Evolutionary conservation across 257 asterid species (phyloP), one percentile per base, ranked within the genome.

Genomic region (Gentiana straminea): DNA sequence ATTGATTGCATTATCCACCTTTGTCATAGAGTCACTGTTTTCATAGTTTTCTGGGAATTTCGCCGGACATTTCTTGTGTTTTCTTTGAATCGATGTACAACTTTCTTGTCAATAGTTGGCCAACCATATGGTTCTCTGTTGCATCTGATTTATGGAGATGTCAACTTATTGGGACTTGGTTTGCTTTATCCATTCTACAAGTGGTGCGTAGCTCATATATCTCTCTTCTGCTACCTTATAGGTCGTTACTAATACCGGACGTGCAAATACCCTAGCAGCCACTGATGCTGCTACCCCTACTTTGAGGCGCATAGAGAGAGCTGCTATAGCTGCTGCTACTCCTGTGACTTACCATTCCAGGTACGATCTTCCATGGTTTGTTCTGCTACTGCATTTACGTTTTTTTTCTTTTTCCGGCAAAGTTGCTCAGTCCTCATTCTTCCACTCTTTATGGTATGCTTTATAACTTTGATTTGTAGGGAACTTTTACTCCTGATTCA

Each of bases 321-420:
- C 94, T 75, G 97, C 99, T 62, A 85, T 92, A 64, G 97, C 99
- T 69, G 97, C 99, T 45, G 99, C 99, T 51, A 92, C 99, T 64
- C 99, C 95, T 44, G 86, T 92, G 65, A 81, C 99, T 61, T 92
- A 92, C 69, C 85, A 92, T 74, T 66, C 97, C 59, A 83, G 95
- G 99, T 84, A 79, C 41, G 24, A 24, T 24, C 24, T 24, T 58
- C 60, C 57, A 48, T 49, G 59, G 47, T 49, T 11, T 60, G 62
- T 68, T 64, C 49, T 45, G 44, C 59, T 44, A 35, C 59, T 41
- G 46, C 9, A 41, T 41, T 7, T 33, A 15, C 7, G 8, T 6
- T 48, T 63, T 51, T 33, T 10, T 7, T 12, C 15, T 51, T 15
- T 48, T 33, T 49, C 24, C 24, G 24, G 24, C 24, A 24, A 24